These are phyloP conservation scores for Edaphochlamys debaryana DNA, from an alignment of 139 green algal genomes.

Conservation along the genomic window DNA sequence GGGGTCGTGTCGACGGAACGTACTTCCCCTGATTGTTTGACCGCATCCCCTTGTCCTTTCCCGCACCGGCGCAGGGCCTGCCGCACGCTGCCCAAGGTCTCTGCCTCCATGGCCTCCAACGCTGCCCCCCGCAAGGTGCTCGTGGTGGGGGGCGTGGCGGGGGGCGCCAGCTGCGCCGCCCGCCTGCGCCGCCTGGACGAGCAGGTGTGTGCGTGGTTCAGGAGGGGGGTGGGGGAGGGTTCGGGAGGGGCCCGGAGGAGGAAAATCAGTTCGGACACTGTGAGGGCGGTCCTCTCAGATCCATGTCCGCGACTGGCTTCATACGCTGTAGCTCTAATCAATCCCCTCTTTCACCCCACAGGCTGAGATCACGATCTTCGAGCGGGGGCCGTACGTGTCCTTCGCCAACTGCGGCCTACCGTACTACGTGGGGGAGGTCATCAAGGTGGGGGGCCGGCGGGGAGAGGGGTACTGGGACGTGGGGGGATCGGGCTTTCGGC, in stretches of 20 bases:
- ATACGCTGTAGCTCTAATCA: too few relatives aligned
- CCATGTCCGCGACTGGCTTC: too few relatives aligned
- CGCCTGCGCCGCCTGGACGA: conserved; percentile 37
- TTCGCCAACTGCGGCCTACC: conserved; percentile 73
- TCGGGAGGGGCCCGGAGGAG: too few relatives aligned
- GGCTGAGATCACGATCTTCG: conserved; percentile 63
- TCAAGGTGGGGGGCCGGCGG: conserved; percentile 45
- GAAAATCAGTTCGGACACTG: too few relatives aligned
- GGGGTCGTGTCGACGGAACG: too few relatives aligned
- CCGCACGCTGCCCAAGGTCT: background rate
- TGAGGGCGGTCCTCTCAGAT: too few relatives aligned
- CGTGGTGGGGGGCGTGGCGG: conserved; percentile 62
- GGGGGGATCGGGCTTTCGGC: too few relatives aligned
- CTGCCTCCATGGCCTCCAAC: background rate
- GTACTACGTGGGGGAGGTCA: conserved; percentile 61
- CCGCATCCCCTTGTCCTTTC: too few relatives aligned
- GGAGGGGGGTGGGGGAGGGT: too few relatives aligned
- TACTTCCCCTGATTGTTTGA: too few relatives aligned
- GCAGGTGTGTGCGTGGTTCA: background rate
- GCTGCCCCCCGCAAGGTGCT: conserved; percentile 36
- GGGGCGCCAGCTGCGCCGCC: conserved; percentile 54
- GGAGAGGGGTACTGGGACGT: too few relatives aligned
- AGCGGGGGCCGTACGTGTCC: conserved; percentile 59
- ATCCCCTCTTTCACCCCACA: too few relatives aligned
- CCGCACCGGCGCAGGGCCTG: background rate